Evolutionary conservation across 169 alveolate species (phyloP).

Genomic region (Eimeria maxima): DNA sequence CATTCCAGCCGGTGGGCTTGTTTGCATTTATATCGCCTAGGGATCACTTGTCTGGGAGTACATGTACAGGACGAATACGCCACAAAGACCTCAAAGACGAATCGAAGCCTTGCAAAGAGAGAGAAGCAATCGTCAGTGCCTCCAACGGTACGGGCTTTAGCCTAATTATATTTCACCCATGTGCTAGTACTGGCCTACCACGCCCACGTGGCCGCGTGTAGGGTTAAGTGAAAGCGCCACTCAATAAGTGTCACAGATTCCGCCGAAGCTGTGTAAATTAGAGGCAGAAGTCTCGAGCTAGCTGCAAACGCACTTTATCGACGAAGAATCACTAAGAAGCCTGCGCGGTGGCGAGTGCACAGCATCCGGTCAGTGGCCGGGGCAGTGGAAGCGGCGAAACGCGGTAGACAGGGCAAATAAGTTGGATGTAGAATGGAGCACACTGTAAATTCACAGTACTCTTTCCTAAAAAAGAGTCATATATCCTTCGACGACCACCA

Average conservation of each 20-base stretch:
- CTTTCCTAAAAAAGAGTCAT: slow-evolving; percentile 11
- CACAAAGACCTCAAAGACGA: neutral
- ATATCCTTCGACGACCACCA: slow-evolving; percentile 56
- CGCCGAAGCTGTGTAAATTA: neutral
- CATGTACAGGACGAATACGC: neutral
- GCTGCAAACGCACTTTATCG: neutral
- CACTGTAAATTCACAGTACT: slow-evolving; percentile 33
- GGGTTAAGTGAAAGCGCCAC: neutral
- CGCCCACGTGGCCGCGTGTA: neutral
- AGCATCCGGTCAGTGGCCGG: slow-evolving; percentile 67
- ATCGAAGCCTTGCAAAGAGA: neutral
- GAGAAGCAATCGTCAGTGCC: neutral
- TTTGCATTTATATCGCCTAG: neutral
- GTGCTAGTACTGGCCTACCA: neutral
- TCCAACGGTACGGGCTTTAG: neutral
- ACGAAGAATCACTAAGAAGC: slow-evolving; percentile 56
- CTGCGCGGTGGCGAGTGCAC: slow-evolving; percentile 45
- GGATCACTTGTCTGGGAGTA: neutral
- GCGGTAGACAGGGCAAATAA: neutral
- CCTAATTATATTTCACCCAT: neutral
- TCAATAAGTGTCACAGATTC: neutral
- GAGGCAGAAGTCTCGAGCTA: neutral
- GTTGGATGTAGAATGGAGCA: neutral
- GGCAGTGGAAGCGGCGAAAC: neutral
- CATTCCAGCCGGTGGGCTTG: slow-evolving; percentile 28